These are phyloP conservation scores for Penicillium sp. DNA, from an alignment of 2,329 filamentous ascomycete genomes.

Conservation along the genomic window DNA sequence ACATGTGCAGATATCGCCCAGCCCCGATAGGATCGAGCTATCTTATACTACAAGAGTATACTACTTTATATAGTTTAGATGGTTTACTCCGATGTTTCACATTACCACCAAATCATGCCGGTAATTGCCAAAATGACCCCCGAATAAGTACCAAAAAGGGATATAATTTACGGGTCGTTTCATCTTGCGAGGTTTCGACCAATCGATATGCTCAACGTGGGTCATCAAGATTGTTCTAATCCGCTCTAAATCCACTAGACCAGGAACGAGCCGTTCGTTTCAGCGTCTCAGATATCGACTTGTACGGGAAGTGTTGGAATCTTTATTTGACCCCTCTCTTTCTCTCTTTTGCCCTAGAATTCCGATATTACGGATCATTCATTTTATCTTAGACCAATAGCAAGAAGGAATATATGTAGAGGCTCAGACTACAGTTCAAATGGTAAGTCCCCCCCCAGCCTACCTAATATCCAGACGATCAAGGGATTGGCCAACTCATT, in stretches of 20 bases:
- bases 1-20: too few species aligned
- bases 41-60: too few species aligned
- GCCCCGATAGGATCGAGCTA: too few species aligned
- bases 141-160: not conserved
- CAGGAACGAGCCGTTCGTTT: slow-evolving; percentile 10
- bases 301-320: not conserved
- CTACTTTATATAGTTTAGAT: too few species aligned
- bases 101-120: too few species aligned
- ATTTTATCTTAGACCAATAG: slow-evolving; percentile 1
- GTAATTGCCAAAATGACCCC: not conserved
- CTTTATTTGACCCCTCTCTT: not conserved
- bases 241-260: not conserved
- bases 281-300: slow-evolving; percentile 1
- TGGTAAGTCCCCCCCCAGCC: slow-evolving; percentile 4
- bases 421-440: not conserved
- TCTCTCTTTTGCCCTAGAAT: not conserved
- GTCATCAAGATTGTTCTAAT: slow-evolving; percentile 13
- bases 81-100: too few species aligned
- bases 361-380: not conserved
- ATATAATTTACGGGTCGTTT: slow-evolving; percentile 14
- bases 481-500: slow-evolving; percentile 22
- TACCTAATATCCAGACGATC: slow-evolving; percentile 12
- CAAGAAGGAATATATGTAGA: not conserved
- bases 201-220: slow-evolving; percentile 19
- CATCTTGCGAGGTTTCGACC: slow-evolving; percentile 17